phyloP scores from a whole-genome alignment of 371 early-diverging fungal genomes.

The Umbelopsis sp. region DNA sequence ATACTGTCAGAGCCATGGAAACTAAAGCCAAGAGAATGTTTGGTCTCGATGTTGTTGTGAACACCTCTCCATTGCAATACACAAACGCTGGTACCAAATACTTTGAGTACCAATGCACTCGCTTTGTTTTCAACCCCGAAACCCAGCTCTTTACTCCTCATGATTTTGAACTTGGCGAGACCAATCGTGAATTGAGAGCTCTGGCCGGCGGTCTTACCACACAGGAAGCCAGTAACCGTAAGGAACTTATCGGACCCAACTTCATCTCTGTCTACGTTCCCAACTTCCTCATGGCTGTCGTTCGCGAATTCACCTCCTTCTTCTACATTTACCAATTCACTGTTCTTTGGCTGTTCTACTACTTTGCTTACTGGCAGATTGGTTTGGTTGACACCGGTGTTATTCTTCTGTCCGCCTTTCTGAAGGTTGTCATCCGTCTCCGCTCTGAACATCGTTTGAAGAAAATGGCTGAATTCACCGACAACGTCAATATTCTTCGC shows the following conservation, averaged over 20 bases:
- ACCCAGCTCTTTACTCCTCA: slow-evolving; percentile 59
- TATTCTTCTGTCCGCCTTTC: slow-evolving; percentile 69
- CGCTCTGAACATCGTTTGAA: slow-evolving; percentile 69
- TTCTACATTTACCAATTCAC: slow-evolving; percentile 84
- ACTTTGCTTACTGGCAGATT: slow-evolving; percentile 75
- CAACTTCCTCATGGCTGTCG: slow-evolving; percentile 52
- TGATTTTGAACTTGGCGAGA: slow-evolving; percentile 59
- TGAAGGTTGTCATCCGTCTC: slow-evolving; percentile 70
- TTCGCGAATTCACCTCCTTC: slow-evolving; percentile 70
- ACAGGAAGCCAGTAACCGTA: slow-evolving; percentile 60
- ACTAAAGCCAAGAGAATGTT: slow-evolving; percentile 28
- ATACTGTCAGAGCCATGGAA: slow-evolving; percentile 32
- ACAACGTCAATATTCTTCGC: slow-evolving; percentile 53
- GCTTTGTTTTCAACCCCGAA: slow-evolving; percentile 65
- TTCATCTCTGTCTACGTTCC: slow-evolving; percentile 70
- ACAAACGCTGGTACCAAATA: slow-evolving; percentile 63
- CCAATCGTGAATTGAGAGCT: slow-evolving; percentile 48
- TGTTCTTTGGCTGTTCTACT: slow-evolving; percentile 76
- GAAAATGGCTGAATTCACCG: slow-evolving; percentile 66
- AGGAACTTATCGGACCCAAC: slow-evolving; percentile 73
- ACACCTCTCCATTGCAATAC: slow-evolving; percentile 41
- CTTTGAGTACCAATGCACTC: slow-evolving; percentile 78
- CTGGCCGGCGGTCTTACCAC: slow-evolving; percentile 54
- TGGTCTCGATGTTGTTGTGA: slow-evolving; percentile 46
- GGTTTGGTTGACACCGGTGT: slow-evolving; percentile 76